These are phyloP conservation scores for Tylopilus subfusipes DNA, from an alignment of 768 basidiomycete species.

Conservation along the genomic window DNA sequence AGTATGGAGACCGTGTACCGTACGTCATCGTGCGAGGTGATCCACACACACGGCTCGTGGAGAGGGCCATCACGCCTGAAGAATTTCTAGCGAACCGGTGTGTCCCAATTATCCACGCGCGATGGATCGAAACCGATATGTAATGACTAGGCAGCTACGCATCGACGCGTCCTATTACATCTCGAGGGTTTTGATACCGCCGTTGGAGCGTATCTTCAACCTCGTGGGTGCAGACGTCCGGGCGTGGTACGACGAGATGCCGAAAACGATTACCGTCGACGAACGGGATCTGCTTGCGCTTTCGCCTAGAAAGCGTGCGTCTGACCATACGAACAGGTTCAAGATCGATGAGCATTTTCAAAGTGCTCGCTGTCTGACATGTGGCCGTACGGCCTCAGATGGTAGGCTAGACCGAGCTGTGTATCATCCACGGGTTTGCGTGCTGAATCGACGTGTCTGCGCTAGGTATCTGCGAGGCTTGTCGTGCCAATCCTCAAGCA, in stretches of 20 bases:
- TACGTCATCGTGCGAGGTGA: slow-evolving; percentile 78
- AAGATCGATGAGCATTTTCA: slow-evolving; percentile 77
- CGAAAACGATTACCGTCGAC: slow-evolving; percentile 28
- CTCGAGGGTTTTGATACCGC: slow-evolving; percentile 78
- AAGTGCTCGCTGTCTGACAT: slow-evolving; percentile 64
- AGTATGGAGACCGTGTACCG: slow-evolving; percentile 91
- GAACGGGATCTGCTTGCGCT: slow-evolving; percentile 33
- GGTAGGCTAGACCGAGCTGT: slow-evolving; percentile 36
- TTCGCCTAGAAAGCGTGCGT: slow-evolving; percentile 36
- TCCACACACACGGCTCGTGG: slow-evolving; percentile 62
- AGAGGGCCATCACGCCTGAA: slow-evolving; percentile 71
- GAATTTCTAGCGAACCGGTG: slow-evolving; percentile 66
- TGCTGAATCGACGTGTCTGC: not conserved
- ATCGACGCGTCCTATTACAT: slow-evolving; percentile 94
- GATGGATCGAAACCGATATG: not conserved
- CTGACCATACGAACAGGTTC: slow-evolving; percentile 33
- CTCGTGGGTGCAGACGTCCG: slow-evolving; percentile 34
- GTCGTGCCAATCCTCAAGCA: slow-evolving; percentile 46
- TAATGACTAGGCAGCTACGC: slow-evolving; percentile 49
- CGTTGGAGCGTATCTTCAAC: slow-evolving; percentile 86
- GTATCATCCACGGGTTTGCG: not conserved
- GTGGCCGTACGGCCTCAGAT: slow-evolving; percentile 51
- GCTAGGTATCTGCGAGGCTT: slow-evolving; percentile 64
- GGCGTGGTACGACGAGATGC: slow-evolving; percentile 7
- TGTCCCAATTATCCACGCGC: slow-evolving; percentile 11